phyloP scores from a whole-genome alignment of 2,329 filamentous ascomycete genomes.

The Neoarthrinium moseri region DNA sequence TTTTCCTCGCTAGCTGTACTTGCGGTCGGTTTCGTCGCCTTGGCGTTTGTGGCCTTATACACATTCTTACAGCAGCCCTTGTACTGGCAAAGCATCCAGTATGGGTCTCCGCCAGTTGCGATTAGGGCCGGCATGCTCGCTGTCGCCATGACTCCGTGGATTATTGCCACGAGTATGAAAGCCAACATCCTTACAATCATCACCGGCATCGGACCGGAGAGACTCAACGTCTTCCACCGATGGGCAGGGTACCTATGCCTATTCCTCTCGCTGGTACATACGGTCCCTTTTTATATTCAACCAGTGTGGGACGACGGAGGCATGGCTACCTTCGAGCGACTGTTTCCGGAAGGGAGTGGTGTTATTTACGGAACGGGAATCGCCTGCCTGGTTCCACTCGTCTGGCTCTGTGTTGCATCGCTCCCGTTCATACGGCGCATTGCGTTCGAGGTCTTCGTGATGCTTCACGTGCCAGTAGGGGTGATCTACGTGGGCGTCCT shows the following conservation, averaged over 20 bases:
- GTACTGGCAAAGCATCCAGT: slow-evolving; percentile 84
- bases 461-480: slow-evolving; percentile 79
- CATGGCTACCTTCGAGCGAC: slow-evolving; percentile 64
- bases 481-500: slow-evolving; percentile 79
- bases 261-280: slow-evolving; percentile 79
- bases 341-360: slow-evolving; percentile 64
- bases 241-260: slow-evolving; percentile 89
- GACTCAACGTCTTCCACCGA: slow-evolving; percentile 88
- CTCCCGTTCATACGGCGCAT: slow-evolving; percentile 73
- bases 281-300: slow-evolving; percentile 84
- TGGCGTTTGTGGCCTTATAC: slow-evolving; percentile 75
- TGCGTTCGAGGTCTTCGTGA: slow-evolving; percentile 83
- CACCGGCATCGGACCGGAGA: slow-evolving; percentile 88
- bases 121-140: slow-evolving; percentile 89
- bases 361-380: slow-evolving; percentile 84
- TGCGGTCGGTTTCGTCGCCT: slow-evolving; percentile 63
- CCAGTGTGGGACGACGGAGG: slow-evolving; percentile 82
- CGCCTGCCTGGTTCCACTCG: slow-evolving; percentile 76
- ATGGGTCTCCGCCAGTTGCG: slow-evolving; percentile 84
- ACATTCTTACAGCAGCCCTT: slow-evolving; percentile 85
- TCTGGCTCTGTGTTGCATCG: slow-evolving; percentile 83
- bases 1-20: slow-evolving; percentile 79
- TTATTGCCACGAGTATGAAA: slow-evolving; percentile 86
- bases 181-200: slow-evolving; percentile 80
- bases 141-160: slow-evolving; percentile 90